These are phyloP conservation scores for Agrocybe praecox DNA, from an alignment of 768 basidiomycete genomes.

Conservation along the genomic window DNA sequence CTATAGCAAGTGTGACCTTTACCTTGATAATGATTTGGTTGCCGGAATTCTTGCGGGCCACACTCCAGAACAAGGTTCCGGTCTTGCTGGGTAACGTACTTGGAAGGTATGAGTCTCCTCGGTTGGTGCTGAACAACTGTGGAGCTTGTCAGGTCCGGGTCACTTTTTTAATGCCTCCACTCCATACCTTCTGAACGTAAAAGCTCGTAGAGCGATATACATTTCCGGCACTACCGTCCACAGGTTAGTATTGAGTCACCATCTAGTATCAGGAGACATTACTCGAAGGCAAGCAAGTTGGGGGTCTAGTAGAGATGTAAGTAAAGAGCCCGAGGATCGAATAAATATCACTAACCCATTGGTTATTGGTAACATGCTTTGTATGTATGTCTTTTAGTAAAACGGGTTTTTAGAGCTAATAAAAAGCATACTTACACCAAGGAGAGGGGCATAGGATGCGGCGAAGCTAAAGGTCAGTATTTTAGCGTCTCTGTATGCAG, in stretches of 20 bases:
- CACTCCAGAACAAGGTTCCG: slow-evolving; percentile 67
- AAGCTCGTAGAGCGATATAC: slow-evolving; percentile 64
- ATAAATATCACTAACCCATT: slow-evolving; percentile 47
- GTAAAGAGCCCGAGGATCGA: background rate
- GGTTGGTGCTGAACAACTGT: slow-evolving; percentile 64
- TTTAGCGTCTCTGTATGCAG: background rate
- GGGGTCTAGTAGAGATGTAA: slow-evolving; percentile 43
- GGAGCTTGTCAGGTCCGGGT: background rate
- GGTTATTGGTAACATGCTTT: slow-evolving; percentile 51
- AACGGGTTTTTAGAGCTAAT: background rate
- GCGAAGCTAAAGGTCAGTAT: slow-evolving; percentile 40
- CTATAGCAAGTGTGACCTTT: too few species aligned
- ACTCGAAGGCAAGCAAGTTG: slow-evolving; percentile 64
- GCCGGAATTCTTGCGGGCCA: slow-evolving; percentile 38
- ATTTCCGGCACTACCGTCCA: slow-evolving; percentile 41
- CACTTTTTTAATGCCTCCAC: background rate
- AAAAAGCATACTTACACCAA: slow-evolving; percentile 38
- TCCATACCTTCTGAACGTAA: slow-evolving; percentile 57
- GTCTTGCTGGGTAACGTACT: slow-evolving; percentile 52
- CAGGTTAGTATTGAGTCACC: background rate
- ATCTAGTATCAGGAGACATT: slow-evolving; percentile 16
- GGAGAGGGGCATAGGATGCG: slow-evolving; percentile 61
- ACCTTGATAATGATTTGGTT: slow-evolving; percentile 62
- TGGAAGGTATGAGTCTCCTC: slow-evolving; percentile 63
- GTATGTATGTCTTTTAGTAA: slow-evolving; percentile 7